A percentile compares a stretch with the other conserved stretches of the same genome.
These are phyloP conservation scores for Colletotrichum chrysophilum DNA, from an alignment of 2,329 filamentous ascomycete species.

Conservation along the genomic window DNA sequence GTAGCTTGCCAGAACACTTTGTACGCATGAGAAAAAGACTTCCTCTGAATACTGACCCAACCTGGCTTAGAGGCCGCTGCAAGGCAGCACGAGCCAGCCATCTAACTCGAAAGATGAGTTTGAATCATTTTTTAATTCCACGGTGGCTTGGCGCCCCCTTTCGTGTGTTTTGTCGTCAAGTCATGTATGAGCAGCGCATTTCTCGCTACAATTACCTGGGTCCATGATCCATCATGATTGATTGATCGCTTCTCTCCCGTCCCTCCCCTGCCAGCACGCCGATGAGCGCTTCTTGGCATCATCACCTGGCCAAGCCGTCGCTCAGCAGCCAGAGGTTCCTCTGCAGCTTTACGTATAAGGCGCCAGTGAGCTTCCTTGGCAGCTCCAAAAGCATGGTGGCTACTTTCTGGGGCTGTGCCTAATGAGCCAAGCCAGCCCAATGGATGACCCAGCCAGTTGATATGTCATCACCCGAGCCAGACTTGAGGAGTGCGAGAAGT, in stretches of 20 bases:
- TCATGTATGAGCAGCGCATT: neutral
- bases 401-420: conserved; percentile 10
- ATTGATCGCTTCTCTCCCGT: neutral
- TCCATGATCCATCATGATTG: neutral
- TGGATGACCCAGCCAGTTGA: neutral
- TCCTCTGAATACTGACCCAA: neutral
- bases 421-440: neutral
- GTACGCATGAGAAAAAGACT: neutral
- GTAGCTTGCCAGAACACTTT: neutral
- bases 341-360: conserved; percentile 16
- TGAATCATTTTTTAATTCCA: neutral
- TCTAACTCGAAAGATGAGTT: neutral
- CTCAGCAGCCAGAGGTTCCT: neutral
- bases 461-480: neutral
- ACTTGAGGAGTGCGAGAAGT: neutral
- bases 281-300: neutral
- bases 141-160: conserved; percentile 3
- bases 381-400: neutral
- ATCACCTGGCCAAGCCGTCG: neutral
- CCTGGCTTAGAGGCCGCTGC: neutral
- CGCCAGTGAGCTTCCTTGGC: conserved; percentile 5
- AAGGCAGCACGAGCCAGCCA: neutral
- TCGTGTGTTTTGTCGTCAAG: neutral
- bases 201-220: neutral
- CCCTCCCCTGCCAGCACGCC: neutral